Base-by-base conservation (phyloP, 148 eudicot genomes). In the Rhododendron ovatum region DNA sequence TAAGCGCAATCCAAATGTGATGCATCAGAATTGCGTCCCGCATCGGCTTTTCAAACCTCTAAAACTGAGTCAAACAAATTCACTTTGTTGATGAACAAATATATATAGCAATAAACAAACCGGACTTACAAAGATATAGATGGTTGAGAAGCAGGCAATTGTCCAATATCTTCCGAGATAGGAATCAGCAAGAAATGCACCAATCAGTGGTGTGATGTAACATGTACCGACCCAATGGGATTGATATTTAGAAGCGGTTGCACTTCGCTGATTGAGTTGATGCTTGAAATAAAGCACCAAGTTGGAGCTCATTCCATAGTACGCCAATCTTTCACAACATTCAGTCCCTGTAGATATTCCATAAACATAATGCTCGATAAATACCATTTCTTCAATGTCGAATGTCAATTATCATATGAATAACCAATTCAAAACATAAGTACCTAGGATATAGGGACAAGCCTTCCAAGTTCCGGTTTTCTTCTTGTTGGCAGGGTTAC, bases 401-500 rank as follows among this genome's bases (percentile, higher is more conserved):
- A 83, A 71, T 9, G 73, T 69, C 61, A 7, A 24, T 30, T 33
- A 65, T 1, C 33, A 24, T 50, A 45, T 53, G 55, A 17, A 22
- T 13, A 13, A 14, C 45, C 30, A 55, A 10, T 3, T 37, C 1
- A 26, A 61, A 37, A 65, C 28, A 13, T 5, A 24, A n/a, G 39
- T 84, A 86, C 90, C 90, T 79, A 89, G 61, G 45, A 89, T 86
- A 74, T 51, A 89, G 76, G 85, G 85, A 59, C 90, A 86, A 57
- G 90, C 90, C 78, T 86, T 89, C 90, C 90, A 89, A 28, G 82
- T 86, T 86, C 90, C 88, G 3, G 88, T 89, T 86, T 74, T 80
- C 55, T 53, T 84, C 43, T 71, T 81, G 65, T 84, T 84, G 47
- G 90, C 90, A 28, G 88, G 88, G n/a, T 86, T 74, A 4, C 86